Base-by-base conservation (phyloP, 2,329 filamentous ascomycete genomes). In the Fusarium scirpi region DNA sequence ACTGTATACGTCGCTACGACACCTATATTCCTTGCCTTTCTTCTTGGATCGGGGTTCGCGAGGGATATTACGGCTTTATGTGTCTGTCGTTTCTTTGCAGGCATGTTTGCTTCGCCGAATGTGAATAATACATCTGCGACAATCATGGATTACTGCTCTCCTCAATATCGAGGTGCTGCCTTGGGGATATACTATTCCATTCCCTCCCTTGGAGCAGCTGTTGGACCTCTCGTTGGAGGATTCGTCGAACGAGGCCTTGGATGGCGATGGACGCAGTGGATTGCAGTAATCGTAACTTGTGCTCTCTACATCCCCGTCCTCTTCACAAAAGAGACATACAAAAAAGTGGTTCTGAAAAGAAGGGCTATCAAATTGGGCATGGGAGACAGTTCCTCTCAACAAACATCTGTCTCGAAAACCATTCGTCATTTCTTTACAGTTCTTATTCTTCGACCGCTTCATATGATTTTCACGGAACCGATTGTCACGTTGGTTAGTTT, bases 201-300 rank as follows among this genome's bases (percentile, higher is more conserved):
- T 0, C 67, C 67, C 0, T 70, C 67, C 0, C 67, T 70, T 5
- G 67, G 67, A 4, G 58, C 67, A 4, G 60, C 67, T 6, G 25
- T 68, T n/a, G 67, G 62, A 2, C 62, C 67, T 0, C 53, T 70
- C 0, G 48, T 55, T 1, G 67, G 67, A 0, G 67, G 67, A 0
- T 70, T 70, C 0, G 63, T 70, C 0, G 8, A 70, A 13, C 40
- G 62, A 18, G 40, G 51, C 0, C 22, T 64, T 5, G 67, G 67
- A 2, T 70, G 67, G 67, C 57, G 67, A 15, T 70, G 67, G 67
- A 67, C 67, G 3, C 67, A 70, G 20, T 70, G 67, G 67, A 34
- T 64, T 25, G 67, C 67, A 20, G 57, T 63, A 5, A 32, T 70
- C 8, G 44, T 55, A 5, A 70, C 57, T 0, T 49, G 55, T 6